phyloP scores from a whole-genome alignment of 2,329 filamentous ascomycete species.

The Davidsoniella neocaledoniae region DNA sequence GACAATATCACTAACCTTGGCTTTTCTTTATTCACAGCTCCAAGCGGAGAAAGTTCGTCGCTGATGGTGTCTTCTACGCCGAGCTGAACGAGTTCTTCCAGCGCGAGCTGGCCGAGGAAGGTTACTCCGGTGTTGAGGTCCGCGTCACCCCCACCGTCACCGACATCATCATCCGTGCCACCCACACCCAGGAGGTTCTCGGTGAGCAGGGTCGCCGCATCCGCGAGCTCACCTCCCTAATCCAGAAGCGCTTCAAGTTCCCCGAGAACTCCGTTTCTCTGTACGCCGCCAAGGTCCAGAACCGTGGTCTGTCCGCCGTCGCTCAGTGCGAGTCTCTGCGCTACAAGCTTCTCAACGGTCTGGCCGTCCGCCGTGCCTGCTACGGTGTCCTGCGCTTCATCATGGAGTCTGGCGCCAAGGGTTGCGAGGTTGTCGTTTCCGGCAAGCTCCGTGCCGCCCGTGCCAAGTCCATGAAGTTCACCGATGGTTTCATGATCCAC shows the following conservation, averaged over 20 bases:
- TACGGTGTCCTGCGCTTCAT: slow-evolving; percentile 99
- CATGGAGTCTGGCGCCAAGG: slow-evolving; percentile 99
- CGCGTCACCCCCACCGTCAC: slow-evolving; percentile 99
- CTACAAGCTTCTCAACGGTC: slow-evolving; percentile 99
- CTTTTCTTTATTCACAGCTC: slow-evolving; percentile 36
- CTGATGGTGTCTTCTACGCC: slow-evolving; percentile 99
- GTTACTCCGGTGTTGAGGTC: slow-evolving; percentile 99
- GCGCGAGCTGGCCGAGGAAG: slow-evolving; percentile 99
- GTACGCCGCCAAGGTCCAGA: slow-evolving; percentile 99
- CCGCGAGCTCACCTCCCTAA: slow-evolving; percentile 98
- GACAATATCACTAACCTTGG: slow-evolving; percentile 8
- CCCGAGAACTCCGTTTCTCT: slow-evolving; percentile 99
- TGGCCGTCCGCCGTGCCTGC: slow-evolving; percentile 95
- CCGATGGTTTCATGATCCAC: slow-evolving; percentile 99
- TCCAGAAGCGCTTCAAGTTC: slow-evolving; percentile 99
- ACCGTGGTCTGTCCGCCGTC: slow-evolving; percentile 98
- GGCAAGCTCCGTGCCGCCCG: slow-evolving; percentile 97
- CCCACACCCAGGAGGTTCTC: slow-evolving; percentile 99
- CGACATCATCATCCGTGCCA: slow-evolving; percentile 99
- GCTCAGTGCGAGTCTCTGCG: slow-evolving; percentile 99
- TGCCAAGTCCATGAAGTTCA: slow-evolving; percentile 99
- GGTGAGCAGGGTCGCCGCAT: slow-evolving; percentile 99
- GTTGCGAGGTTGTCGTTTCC: slow-evolving; percentile 98
- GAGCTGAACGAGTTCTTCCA: slow-evolving; percentile 99
- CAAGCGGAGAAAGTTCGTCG: slow-evolving; percentile 89